Conservation (phyloP, 139 green algal species). For the Coelastrella sp. region DNA sequence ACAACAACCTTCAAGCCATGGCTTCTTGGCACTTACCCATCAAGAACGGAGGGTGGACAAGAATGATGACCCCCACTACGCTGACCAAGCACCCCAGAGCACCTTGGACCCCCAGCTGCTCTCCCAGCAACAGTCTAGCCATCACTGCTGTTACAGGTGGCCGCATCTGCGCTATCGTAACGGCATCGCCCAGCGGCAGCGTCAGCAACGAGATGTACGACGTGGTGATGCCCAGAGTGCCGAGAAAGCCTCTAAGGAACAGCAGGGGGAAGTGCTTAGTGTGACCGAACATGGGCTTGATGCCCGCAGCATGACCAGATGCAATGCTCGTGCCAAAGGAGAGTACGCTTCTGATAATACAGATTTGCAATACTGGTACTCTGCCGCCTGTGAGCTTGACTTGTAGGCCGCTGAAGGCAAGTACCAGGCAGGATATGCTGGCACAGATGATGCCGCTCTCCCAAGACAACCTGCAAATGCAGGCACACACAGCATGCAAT, state of each 20-base stretch:
- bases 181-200: slow-evolving; percentile 46
- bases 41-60: slow-evolving; percentile 61
- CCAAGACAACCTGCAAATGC: background rate
- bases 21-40: slow-evolving; percentile 9
- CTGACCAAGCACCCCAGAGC: slow-evolving; percentile 38
- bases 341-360: slow-evolving; percentile 30
- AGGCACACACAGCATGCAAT: too few relatives aligned
- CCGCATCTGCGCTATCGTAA: slow-evolving; percentile 51
- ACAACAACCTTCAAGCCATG: too few relatives aligned
- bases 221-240: slow-evolving; percentile 3
- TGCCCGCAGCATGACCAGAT: background rate
- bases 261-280: slow-evolving; percentile 12
- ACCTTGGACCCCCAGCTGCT: slow-evolving; percentile 38
- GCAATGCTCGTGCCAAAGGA: background rate
- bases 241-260: slow-evolving; percentile 19
- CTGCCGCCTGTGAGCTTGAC: slow-evolving; percentile 39
- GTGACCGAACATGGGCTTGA: slow-evolving; percentile 32
- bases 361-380: slow-evolving; percentile 31
- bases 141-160: slow-evolving; percentile 56
- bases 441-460: slow-evolving; percentile 24
- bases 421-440: background rate
- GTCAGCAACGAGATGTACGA: slow-evolving; percentile 2
- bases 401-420: slow-evolving; percentile 9
- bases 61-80: slow-evolving; percentile 55
- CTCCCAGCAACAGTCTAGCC: slow-evolving; percentile 35